Percentiles rank a stretch among this genome's conserved stretches.
Conservation (phyloP, 78 protist genomes). For the Speleostelium caveatum region DNA sequence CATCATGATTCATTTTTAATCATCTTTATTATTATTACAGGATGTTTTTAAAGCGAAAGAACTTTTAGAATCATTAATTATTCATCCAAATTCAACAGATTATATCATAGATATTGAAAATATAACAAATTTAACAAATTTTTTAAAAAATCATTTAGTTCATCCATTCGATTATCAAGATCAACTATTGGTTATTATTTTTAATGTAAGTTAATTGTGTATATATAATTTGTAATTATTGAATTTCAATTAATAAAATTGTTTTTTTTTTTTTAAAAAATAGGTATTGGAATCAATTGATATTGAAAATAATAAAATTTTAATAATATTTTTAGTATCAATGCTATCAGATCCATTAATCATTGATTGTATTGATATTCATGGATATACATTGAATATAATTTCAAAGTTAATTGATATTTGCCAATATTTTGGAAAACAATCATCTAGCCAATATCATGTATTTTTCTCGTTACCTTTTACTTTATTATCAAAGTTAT, state of each 20-base stretch:
- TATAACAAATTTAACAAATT: neutral
- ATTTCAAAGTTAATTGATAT: constrained; percentile 7
- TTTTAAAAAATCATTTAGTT: constrained; percentile 2
- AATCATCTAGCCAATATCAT: constrained; percentile 2
- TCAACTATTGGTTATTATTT: constrained; percentile 13
- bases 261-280: too few species aligned
- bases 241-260: too few species aligned
- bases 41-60: constrained; percentile 14
- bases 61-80: constrained; percentile 25
- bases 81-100: too few species aligned
- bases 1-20: too few species aligned
- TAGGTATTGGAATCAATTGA: constrained; percentile 29
- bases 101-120: neutral
- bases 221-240: neutral
- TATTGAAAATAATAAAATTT: constrained; percentile 8
- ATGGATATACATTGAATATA: constrained; percentile 45
- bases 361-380: constrained; percentile 46
- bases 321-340: neutral
- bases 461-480: constrained; percentile 58
- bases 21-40: neutral
- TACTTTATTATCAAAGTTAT: constrained; percentile 12
- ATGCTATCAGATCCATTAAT: constrained; percentile 50
- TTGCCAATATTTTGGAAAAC: constrained; percentile 12
- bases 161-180: constrained; percentile 56
- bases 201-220: too few species aligned